Evolutionary conservation across 108 stramenopile species (phyloP), one percentile per base, ranked within the genome.

Genomic region (Cyclotella baltica): DNA sequence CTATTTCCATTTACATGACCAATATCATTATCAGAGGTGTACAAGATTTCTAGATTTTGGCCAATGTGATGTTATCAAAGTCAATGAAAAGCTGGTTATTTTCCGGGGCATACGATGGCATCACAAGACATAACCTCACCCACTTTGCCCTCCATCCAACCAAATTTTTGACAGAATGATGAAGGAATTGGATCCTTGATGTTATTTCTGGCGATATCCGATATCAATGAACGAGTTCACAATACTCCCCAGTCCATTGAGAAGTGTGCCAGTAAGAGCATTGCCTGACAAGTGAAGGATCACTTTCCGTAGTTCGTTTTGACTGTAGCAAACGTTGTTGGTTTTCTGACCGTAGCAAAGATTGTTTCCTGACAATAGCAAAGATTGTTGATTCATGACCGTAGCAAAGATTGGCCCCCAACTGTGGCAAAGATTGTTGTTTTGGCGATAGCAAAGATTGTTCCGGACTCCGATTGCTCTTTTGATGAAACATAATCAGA

Each of bases 71-170:
- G 57, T 83, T 81, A 0, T 83, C 75, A 59, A 90, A 86, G n/a
- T 55, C 74, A 31, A 90, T 55, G 56, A 53, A 62, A 16, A 90
- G 47, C 30, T 13, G 31, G 46, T 53, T 55, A 61, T 90, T 90
- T 29, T 75, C 75, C 80, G 10, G 89, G 91, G 70, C 94, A 96
- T 28, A 90, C 70, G 40, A 96, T 88, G 11, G 89, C 90, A 62
- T 92, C 66, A 62, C 94, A 95, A 2, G 83, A 77, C 25, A 59
- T 71, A 23, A 88, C 52, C 10, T 73, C 64, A 13, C 74, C 81
- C 31, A 93, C 86, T 31, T 78, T 68, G 23, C 92, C 92, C 38
- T 69, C 70, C 90, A 84, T 84, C 83, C 83, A 84, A 25, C 20
- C 4, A 1, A 75, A 58, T 52, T 84, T 56, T 22, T 50, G 35